Conservation (phyloP, 1,284 basidiomycete genomes). For the Coniferiporia sulphurascens region DNA sequence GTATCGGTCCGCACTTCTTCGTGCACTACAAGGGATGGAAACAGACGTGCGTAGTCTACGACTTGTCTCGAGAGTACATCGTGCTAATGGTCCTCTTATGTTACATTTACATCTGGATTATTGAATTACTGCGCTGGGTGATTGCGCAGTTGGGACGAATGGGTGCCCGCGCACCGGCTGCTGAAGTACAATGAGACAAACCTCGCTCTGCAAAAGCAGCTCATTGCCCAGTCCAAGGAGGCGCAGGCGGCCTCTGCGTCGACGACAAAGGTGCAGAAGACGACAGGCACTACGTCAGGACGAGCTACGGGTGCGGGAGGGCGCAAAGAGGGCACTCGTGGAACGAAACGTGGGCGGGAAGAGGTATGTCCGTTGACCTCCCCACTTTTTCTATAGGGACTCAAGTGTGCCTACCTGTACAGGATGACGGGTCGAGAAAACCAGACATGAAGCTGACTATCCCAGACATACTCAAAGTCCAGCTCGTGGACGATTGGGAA, state of each 20-base stretch:
- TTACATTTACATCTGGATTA: neutral
- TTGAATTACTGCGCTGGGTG: neutral
- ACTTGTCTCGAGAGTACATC: neutral
- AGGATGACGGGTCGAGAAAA: slow-evolving; percentile 66
- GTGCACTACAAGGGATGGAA: slow-evolving; percentile 99
- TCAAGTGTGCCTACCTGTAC: neutral
- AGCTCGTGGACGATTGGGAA: slow-evolving; percentile 98
- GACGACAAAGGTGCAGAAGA: slow-evolving; percentile 31
- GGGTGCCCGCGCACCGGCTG: slow-evolving; percentile 82
- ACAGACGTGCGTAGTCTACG: slow-evolving; percentile 67
- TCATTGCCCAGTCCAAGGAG: slow-evolving; percentile 37
- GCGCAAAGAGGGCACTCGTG: slow-evolving; percentile 48
- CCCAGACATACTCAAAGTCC: slow-evolving; percentile 84
- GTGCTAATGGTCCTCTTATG: neutral
- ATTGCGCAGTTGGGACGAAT: slow-evolving; percentile 88
- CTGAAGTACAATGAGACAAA: slow-evolving; percentile 88
- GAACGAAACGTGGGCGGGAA: slow-evolving; percentile 58
- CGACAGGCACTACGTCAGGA: slow-evolving; percentile 29
- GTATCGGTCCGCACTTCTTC: slow-evolving; percentile 80
- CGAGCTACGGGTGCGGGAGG: slow-evolving; percentile 41
- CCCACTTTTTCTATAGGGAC: neutral
- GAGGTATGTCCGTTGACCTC: slow-evolving; percentile 35
- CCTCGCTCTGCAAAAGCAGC: slow-evolving; percentile 70
- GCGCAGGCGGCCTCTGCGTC: slow-evolving; percentile 34
- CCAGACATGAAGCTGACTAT: slow-evolving; percentile 90